phyloP scores from a whole-genome alignment of 768 basidiomycete genomes.

The Baorangia bicolor region DNA sequence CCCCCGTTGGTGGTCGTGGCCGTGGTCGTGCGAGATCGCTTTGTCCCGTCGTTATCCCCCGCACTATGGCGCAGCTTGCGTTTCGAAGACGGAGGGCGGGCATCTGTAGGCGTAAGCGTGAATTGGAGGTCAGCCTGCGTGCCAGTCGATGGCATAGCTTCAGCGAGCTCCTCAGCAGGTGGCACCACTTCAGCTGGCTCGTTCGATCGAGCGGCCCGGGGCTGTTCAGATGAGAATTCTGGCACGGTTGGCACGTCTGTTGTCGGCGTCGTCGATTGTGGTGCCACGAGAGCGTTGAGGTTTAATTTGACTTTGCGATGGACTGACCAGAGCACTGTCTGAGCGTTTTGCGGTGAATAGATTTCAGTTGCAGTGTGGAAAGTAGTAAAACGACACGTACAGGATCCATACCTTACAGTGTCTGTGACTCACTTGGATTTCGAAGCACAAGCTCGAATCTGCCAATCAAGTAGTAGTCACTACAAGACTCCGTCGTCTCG shows the following conservation, averaged over 20 bases:
- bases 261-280: background rate
- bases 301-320: slow-evolving; percentile 66
- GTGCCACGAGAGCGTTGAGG: slow-evolving; percentile 43
- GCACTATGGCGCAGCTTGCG: slow-evolving; percentile 67
- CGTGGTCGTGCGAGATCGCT: slow-evolving; percentile 48
- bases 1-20: slow-evolving; percentile 11
- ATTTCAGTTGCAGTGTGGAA: background rate
- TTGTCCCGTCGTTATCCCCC: slow-evolving; percentile 54
- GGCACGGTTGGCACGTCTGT: slow-evolving; percentile 9
- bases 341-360: slow-evolving; percentile 30
- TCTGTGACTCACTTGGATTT: too few species aligned
- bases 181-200: slow-evolving; percentile 29
- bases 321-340: slow-evolving; percentile 74
- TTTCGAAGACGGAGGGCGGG: slow-evolving; percentile 41
- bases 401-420: too few species aligned
- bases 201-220: slow-evolving; percentile 9
- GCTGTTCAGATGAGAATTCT: too few species aligned
- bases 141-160: slow-evolving; percentile 13
- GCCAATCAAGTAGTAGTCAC: too few species aligned
- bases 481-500: background rate
- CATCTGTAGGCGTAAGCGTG: background rate
- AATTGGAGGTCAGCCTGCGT: too few species aligned
- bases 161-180: slow-evolving; percentile 13
- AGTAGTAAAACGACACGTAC: slow-evolving; percentile 4
- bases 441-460: too few species aligned